phyloP scores from a whole-genome alignment of 805 yeast species.

The Lipomyces oligophaga region DNA sequence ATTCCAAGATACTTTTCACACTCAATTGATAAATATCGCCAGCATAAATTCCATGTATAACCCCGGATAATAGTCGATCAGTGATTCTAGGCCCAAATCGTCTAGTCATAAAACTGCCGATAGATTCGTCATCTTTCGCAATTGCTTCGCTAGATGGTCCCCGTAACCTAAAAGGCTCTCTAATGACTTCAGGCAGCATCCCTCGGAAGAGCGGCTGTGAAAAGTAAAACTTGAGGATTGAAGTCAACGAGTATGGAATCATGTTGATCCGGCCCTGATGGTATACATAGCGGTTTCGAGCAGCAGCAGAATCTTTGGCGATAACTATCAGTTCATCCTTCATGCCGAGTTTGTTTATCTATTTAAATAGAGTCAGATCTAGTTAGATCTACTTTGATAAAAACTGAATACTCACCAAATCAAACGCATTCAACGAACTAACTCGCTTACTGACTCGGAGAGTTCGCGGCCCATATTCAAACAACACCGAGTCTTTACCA shows the following conservation, averaged over 20 bases:
- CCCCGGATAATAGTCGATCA: slow-evolving; percentile 68
- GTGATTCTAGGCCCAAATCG: slow-evolving; percentile 58
- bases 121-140: slow-evolving; percentile 57
- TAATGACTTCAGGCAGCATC: slow-evolving; percentile 31
- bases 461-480: slow-evolving; percentile 92
- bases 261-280: slow-evolving; percentile 19
- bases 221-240: slow-evolving; percentile 10
- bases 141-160: slow-evolving; percentile 1
- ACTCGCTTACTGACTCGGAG: slow-evolving; percentile 52
- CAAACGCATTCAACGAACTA: slow-evolving; percentile 54
- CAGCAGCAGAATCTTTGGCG: slow-evolving; percentile 56
- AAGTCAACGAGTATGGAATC: slow-evolving; percentile 32
- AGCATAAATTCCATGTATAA: slow-evolving; percentile 86
- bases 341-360: slow-evolving; percentile 44
- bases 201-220: slow-evolving; percentile 41
- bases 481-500: slow-evolving; percentile 35
- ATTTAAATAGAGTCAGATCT: slow-evolving; percentile 4
- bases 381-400: background rate
- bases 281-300: slow-evolving; percentile 23
- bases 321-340: slow-evolving; percentile 57
- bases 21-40: slow-evolving; percentile 71
- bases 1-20: slow-evolving; percentile 32
- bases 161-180: slow-evolving; percentile 23
- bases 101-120: slow-evolving; percentile 61
- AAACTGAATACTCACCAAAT: slow-evolving; percentile 43